Evolutionary conservation across 331 rosid species (phyloP), one percentile per base, ranked within the genome.

Genomic region (Cucumis variabilis): DNA sequence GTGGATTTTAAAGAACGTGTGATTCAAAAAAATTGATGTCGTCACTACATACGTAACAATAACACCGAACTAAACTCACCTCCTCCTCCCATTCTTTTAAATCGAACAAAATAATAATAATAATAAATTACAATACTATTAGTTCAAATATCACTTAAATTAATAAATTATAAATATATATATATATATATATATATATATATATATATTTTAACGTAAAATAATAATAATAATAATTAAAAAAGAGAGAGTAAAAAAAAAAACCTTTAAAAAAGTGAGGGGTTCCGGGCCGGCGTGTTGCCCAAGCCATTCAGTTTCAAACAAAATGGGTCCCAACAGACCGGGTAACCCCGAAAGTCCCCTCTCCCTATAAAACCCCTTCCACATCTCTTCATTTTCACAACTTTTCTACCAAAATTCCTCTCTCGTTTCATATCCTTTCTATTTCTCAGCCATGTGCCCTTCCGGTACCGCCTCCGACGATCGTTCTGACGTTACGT

Each of bases 381-480:
- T 9, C 25, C 12, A 25, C 13, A 25, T 63, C 24, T 63, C 68
- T 63, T 63, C 68, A 63, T 63, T 8, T 21, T 25, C 68, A 21
- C 0, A 63, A 63, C 68, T 63, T 63, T 21, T 23, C 68, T 13
- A 21, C 8, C 20, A 58, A 44, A 44, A 8, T 63, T 11, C 25
- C 5, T 12, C 27, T 2, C 2, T 63, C 3, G 9, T 63, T 63
- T 63, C 2, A 58, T 58, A 11, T 63, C 68, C 25, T 63, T 13
- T 23, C 68, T 63, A 12, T 9, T 21, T 9, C 8, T 63, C 25
- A 63, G 37, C 11, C 50, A 94, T 94, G 97, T 94, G 93, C 25
- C 97, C 97, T 6, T 93, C 97, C 13, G 95, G 90, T 48, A 69
- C 92, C 0, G 75, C 21, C 75, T 83, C 87, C 73, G 20, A 2